Evolutionary conservation across 1,284 basidiomycete species (phyloP), one percentile per base, ranked within the genome.

Genomic region (Vanrija sp.): DNA sequence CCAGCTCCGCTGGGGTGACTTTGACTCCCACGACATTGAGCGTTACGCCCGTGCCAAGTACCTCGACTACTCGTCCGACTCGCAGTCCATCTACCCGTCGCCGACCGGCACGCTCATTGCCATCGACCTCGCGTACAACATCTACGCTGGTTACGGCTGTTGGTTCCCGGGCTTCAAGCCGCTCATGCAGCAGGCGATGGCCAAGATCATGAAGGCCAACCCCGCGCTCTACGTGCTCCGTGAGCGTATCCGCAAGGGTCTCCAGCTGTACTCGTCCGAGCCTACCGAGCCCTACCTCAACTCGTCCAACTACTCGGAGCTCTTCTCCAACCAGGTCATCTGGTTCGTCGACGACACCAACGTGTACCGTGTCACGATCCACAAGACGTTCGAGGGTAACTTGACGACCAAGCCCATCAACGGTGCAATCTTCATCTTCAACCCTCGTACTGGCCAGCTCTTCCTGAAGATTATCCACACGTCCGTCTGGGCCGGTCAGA

Each of bases 271-370:
- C 79, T 98, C 94, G 28, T 98, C 95, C 23, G 96, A 98, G 78
- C 95, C 96, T 6, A 99, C 96, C 18, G 96, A 99, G 77, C 96
- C 96, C 46, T 98, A 98, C 78, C 81, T 98, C 68, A 98, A 95
- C 82, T 73, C 68, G 52, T 74, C 89, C 82, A 97, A 97, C 78
- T 77, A 97, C 76, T 95, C 93, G 5, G 94, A 97, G 78, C 78
- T 97, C 46, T 97, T 97, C 82, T 94, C 91, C n/a, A 98, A 98
- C 78, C 95, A 98, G 77, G 95, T 98, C 75, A 98, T 98, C 65
- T 99, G 95, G 96, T 98, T 98, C 73, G 94, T 98, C 63, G 96
- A 99, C 72, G 96, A 99, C 74, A 98, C 96, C 45, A 98, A 98
- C 68, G 96, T 98, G 25, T 98, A 99, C 79, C 92, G 96, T 66